These are phyloP conservation scores for Sideroxylon spinosum DNA, from an alignment of 179 eudicot genomes.

Conservation along the genomic window DNA sequence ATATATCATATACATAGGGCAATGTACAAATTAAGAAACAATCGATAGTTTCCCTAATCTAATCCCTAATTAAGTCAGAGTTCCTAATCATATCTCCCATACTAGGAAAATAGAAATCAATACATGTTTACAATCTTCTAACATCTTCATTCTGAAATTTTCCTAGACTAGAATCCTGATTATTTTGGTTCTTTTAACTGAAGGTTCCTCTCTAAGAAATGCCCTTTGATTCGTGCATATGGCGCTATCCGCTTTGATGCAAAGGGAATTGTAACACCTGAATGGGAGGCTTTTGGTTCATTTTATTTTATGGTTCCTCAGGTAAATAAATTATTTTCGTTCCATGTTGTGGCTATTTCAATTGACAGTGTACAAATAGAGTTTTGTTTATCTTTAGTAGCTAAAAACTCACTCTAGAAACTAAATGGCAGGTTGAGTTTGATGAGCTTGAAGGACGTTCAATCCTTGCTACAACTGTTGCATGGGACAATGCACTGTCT, in stretches of 20 bases:
- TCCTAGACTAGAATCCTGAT: not conserved
- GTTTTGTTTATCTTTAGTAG: slow-evolving; percentile 23
- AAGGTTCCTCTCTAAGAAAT: slow-evolving; percentile 76
- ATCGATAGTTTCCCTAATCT: no score
- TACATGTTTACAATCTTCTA: no score
- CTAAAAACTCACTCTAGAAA: slow-evolving; percentile 29
- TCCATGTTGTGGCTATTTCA: not conserved
- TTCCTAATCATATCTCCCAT: no score
- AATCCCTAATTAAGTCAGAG: no score
- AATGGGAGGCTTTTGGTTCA: slow-evolving; percentile 89
- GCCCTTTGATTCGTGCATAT: slow-evolving; percentile 86
- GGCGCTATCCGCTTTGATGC: slow-evolving; percentile 96
- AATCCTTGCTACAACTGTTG: slow-evolving; percentile 70
- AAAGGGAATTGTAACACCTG: slow-evolving; percentile 48
- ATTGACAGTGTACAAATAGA: no score
- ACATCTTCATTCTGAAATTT: no score
- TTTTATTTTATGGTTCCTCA: slow-evolving; percentile 93
- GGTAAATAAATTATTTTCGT: slow-evolving; percentile 36
- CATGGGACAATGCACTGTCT: slow-evolving; percentile 73
- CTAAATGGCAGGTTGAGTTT: slow-evolving; percentile 74
- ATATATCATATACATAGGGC: no score
- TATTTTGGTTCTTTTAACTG: slow-evolving; percentile 1
- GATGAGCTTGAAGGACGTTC: slow-evolving; percentile 86
- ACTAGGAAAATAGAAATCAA: no score
- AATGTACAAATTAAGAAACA: no score